Evolutionary conservation across 2,329 filamentous ascomycete species (phyloP).

Genomic region (Fusarium pseudonygamai): DNA sequence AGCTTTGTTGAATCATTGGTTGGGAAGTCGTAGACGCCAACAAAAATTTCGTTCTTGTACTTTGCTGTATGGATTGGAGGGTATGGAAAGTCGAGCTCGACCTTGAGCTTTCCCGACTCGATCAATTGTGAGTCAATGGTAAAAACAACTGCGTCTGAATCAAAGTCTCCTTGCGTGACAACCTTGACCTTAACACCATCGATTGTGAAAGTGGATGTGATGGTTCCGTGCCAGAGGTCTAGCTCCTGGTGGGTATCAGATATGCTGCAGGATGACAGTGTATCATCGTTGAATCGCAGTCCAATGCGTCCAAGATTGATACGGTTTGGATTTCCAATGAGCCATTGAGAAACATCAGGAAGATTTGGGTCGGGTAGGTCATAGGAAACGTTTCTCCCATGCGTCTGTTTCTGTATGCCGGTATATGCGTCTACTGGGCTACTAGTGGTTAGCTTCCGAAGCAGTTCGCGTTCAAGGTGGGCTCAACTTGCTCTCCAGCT

Average conservation of each 20-base stretch:
- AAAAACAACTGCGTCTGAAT: slow-evolving; percentile 51
- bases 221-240: slow-evolving; percentile 36
- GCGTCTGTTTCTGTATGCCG: slow-evolving; percentile 46
- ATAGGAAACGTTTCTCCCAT: slow-evolving; percentile 51
- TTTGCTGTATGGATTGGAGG: slow-evolving; percentile 50
- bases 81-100: slow-evolving; percentile 56
- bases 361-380: slow-evolving; percentile 50
- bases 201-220: slow-evolving; percentile 51
- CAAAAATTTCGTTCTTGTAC: slow-evolving; percentile 57
- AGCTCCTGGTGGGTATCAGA: slow-evolving; percentile 43
- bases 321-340: slow-evolving; percentile 59
- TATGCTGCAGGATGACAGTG: slow-evolving; percentile 44
- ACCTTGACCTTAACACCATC: slow-evolving; percentile 47
- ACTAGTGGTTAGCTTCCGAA: background rate
- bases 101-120: slow-evolving; percentile 44
- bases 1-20: slow-evolving; percentile 51
- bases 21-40: slow-evolving; percentile 52
- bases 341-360: slow-evolving; percentile 58
- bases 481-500: slow-evolving; percentile 38
- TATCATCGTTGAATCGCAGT: slow-evolving; percentile 47
- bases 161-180: slow-evolving; percentile 50
- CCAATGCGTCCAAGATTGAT: slow-evolving; percentile 56
- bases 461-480: too few species aligned
- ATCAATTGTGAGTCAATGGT: slow-evolving; percentile 50
- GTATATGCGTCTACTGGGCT: slow-evolving; percentile 43